phyloP scores from a whole-genome alignment of 129 eudicot genomes.

The Scalesia atractyloides region DNA sequence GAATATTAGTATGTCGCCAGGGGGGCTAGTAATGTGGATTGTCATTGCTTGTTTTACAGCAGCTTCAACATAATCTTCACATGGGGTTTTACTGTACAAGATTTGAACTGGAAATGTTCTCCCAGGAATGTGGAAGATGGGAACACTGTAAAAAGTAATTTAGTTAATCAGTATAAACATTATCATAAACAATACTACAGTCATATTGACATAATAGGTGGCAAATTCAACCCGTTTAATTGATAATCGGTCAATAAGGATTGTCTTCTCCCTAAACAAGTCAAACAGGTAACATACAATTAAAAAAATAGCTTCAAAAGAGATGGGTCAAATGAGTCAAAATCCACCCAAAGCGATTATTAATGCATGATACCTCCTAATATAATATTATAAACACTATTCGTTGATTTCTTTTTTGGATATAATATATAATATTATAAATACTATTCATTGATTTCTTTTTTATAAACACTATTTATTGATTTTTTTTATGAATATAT shows the following conservation, averaged over 20 bases:
- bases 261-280: not conserved
- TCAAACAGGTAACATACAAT: not conserved
- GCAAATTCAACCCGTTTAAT: not conserved
- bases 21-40: constrained; percentile 65
- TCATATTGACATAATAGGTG: not conserved
- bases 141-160: constrained; percentile 49
- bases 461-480: too few species aligned
- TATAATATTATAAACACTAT: too few species aligned
- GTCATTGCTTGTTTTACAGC: constrained; percentile 78
- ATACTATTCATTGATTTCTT: too few species aligned
- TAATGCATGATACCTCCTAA: not conserved
- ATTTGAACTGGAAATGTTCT: constrained; percentile 66
- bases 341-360: not conserved
- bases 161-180: not conserved
- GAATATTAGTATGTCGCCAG: constrained; percentile 74
- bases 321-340: not conserved
- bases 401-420: too few species aligned
- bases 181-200: not conserved
- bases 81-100: constrained; percentile 62
- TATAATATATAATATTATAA: too few species aligned
- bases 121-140: constrained; percentile 74
- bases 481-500: too few species aligned
- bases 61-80: constrained; percentile 78
- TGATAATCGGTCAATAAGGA: not conserved
- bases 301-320: not conserved